Conservation (phyloP, 768 basidiomycete species). For the Lentinula detonsa region DNA sequence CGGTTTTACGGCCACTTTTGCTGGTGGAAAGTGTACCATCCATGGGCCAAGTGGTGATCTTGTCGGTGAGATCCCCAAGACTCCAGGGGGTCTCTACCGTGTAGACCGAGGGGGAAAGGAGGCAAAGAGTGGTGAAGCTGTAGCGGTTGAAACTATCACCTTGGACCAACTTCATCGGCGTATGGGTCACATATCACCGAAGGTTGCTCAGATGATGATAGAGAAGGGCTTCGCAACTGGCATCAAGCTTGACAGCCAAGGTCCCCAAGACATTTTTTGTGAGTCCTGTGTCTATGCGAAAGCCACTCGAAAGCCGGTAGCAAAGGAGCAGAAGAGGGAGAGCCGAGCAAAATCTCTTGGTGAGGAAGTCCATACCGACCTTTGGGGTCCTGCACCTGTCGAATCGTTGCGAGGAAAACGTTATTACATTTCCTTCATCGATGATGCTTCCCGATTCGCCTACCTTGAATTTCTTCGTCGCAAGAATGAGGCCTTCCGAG, state of each 20-base stretch:
- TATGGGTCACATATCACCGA: conserved; percentile 27
- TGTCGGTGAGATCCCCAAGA: conserved; percentile 10
- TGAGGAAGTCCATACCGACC: conserved; percentile 11
- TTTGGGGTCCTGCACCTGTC: conserved; percentile 24
- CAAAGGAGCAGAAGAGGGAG: conserved; percentile 11
- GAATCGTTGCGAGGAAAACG: conserved; percentile 1
- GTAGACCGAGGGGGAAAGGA: conserved; percentile 15
- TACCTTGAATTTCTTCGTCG: conserved; percentile 11
- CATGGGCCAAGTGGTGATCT: conserved; percentile 6
- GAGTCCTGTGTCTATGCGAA: conserved; percentile 40
- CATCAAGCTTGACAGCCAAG: conserved; percentile 13
- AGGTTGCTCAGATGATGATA: conserved; percentile 16
- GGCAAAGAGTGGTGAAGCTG: background rate
- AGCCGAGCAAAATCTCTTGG: background rate
- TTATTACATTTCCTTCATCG: conserved; percentile 19
- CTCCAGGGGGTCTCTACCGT: conserved; percentile 20
- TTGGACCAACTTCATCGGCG: conserved; percentile 24
- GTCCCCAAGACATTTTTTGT: conserved; percentile 24
- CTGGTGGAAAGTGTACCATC: conserved; percentile 12
- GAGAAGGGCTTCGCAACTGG: conserved; percentile 24
- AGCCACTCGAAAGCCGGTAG: conserved; percentile 21
- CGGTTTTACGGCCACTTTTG: conserved; percentile 23
- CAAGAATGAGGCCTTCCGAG: conserved; percentile 14
- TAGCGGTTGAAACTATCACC: conserved; percentile 15
- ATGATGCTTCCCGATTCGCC: conserved; percentile 13